phyloP scores from a whole-genome alignment of 2,329 filamentous ascomycete genomes.

The Chrysoporthe deuterocubensis region DNA sequence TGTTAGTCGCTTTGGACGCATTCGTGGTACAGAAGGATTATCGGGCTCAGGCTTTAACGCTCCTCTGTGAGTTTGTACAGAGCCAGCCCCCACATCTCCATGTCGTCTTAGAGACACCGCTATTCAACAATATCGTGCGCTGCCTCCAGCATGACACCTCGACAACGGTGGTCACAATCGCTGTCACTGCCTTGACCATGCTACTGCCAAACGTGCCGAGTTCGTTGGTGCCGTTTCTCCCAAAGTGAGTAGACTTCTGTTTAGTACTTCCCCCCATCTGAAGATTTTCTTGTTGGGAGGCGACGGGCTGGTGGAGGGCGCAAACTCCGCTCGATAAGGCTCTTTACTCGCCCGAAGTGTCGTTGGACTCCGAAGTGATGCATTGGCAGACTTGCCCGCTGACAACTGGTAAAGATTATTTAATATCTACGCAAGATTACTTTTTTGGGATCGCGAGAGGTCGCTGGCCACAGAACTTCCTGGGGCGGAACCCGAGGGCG shows the following conservation, averaged over 20 bases:
- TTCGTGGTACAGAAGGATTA: slow-evolving; percentile 68
- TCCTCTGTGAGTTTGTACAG: slow-evolving; percentile 75
- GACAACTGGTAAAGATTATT: slow-evolving; percentile 54
- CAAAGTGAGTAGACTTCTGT: slow-evolving; percentile 44
- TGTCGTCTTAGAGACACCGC: slow-evolving; percentile 69
- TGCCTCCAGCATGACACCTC: slow-evolving; percentile 80
- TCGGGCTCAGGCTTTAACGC: slow-evolving; percentile 65
- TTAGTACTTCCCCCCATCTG: too few relatives aligned
- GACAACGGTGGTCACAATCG: slow-evolving; percentile 74
- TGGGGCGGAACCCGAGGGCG: slow-evolving; percentile 63
- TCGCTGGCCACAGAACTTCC: slow-evolving; percentile 44
- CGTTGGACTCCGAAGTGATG: not conserved
- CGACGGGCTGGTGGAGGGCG: too few relatives aligned
- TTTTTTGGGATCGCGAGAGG: slow-evolving; percentile 74
- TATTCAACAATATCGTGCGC: slow-evolving; percentile 72
- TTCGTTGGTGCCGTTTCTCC: slow-evolving; percentile 69
- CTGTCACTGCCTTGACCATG: slow-evolving; percentile 78
- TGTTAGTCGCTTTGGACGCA: slow-evolving; percentile 67
- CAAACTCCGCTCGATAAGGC: too few relatives aligned
- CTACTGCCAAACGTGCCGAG: slow-evolving; percentile 80
- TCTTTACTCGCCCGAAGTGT: not conserved
- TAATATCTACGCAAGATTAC: slow-evolving; percentile 77
- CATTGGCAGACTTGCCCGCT: not conserved
- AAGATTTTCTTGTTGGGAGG: too few relatives aligned
- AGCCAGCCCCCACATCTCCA: slow-evolving; percentile 81